Conservation (phyloP, 345 rosid genomes). For the Heritiera littoralis region DNA sequence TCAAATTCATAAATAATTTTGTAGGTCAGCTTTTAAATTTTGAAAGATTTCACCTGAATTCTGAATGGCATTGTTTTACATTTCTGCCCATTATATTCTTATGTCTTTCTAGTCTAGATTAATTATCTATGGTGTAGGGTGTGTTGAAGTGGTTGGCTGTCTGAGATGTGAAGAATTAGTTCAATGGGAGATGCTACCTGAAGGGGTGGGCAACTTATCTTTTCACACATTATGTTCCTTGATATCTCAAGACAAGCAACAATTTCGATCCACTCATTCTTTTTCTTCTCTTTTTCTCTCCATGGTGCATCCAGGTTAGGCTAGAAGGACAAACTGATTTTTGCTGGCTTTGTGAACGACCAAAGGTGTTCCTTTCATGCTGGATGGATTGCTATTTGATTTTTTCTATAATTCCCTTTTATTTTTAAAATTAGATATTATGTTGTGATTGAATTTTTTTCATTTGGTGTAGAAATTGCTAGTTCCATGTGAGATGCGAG, state of each 20-base stretch:
- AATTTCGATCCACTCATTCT: background rate
- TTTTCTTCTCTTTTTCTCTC: background rate
- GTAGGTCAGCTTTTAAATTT: background rate
- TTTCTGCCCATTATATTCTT: background rate
- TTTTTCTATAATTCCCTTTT: background rate
- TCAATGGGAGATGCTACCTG: constrained; percentile 56
- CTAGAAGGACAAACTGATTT: constrained; percentile 83
- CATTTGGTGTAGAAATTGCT: constrained; percentile 54
- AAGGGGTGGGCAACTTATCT: constrained; percentile 46
- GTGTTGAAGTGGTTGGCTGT: constrained; percentile 70
- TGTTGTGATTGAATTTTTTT: constrained; percentile 6
- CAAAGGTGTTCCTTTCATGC: constrained; percentile 57
- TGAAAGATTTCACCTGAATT: background rate
- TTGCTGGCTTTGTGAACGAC: constrained; percentile 94
- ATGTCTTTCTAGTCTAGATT: constrained; percentile 15
- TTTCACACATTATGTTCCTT: background rate
- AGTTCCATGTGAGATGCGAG: constrained; percentile 96
- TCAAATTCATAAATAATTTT: constrained; percentile 6
- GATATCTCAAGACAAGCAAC: background rate
- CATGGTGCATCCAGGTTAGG: constrained; percentile 54
- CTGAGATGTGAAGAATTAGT: constrained; percentile 54
- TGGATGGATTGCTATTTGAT: constrained; percentile 5
- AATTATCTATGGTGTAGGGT: constrained; percentile 34
- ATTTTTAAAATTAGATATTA: background rate
- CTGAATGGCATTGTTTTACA: background rate